Evolutionary conservation across 495 filamentous ascomycete species (phyloP).

Genomic region (Penicillium fimorum): DNA sequence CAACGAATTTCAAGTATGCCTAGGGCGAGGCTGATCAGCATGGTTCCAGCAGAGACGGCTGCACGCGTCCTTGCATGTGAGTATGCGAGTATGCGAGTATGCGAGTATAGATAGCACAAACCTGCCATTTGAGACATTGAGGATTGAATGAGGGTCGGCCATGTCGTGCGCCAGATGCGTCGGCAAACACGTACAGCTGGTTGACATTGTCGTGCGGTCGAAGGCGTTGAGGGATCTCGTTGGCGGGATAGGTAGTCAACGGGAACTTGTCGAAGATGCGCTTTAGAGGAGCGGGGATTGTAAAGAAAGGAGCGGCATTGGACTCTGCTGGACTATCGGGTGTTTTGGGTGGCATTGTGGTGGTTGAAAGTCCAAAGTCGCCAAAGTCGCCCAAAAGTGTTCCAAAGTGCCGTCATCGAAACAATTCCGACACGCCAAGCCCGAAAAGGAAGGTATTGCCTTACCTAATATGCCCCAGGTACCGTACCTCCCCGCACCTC

Average conservation of each 20-base stretch:
- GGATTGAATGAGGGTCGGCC: conserved; percentile 86
- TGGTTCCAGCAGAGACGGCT: background rate
- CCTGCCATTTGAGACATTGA: conserved; percentile 95
- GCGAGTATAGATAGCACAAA: conserved; percentile 38
- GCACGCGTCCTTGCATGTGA: conserved; percentile 3
- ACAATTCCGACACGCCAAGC: conserved; percentile 7
- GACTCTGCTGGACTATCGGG: conserved; percentile 27
- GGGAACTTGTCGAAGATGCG: conserved; percentile 82
- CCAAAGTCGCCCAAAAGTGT: background rate
- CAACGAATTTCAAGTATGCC: conserved; percentile 80
- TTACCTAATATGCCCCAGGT: conserved; percentile 12
- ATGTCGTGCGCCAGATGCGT: conserved; percentile 56
- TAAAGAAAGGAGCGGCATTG: conserved; percentile 48
- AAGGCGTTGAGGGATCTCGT: conserved; percentile 69
- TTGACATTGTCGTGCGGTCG: conserved; percentile 48
- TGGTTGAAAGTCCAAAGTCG: background rate
- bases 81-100: background rate
- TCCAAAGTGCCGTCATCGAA: conserved; percentile 11
- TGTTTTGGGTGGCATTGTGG: conserved; percentile 37
- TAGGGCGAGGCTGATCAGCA: conserved; percentile 34
- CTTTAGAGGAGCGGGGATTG: conserved; percentile 74
- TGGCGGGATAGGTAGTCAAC: conserved; percentile 70
- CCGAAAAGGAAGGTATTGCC: conserved; percentile 10
- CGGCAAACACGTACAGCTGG: conserved; percentile 76
- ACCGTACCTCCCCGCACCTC: conserved; percentile 10